Base-by-base conservation (phyloP, 176 grass and related monocot species). In the Guadua angustifolia region DNA sequence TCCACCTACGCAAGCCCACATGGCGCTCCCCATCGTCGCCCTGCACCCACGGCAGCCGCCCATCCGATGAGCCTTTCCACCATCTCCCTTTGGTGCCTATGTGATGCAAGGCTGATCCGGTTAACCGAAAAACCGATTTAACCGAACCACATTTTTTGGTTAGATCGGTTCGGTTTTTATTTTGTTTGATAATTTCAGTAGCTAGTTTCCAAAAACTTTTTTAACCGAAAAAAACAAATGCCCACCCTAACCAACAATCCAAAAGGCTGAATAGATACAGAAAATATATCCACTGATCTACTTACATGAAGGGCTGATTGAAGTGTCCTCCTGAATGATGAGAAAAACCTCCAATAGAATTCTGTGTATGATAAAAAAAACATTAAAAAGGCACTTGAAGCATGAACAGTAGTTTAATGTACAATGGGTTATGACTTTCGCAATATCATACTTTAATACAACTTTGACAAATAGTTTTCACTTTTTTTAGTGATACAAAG, bases 301-400 rank as follows among this genome's bases (percentile, higher is more conserved):
- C 89, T 91, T 75, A 95, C 97, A 99, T 91, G 81, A 99, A 99
- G 49, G 97, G 97, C 53, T 99, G 93, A 81, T 99, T 99, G 72
- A 89, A 88, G 88, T 96, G 97, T 49, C 97, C 97, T 60, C 97
- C 97, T 17, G 91, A 86, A 72, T 96, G 82, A 82, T 96, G 93
- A 26, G 97, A 99, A 92, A 90, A 85, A 70, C 97, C 97, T 94
- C 96, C 97, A 91, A 95, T 94, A 42, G 97, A 99, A 77, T 99
- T 99, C 93, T 99, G 85, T 47, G 22, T 74, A 64, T 76, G 74
- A 80, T 44, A 32, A 60, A 63, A 84, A 80, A 92, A 35, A 79
- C 24, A 83, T 19, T 74, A 42, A 49, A 29, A 29, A 61, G 45
- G 66, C 71, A 71, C 24, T 82, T 45, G 24, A 63, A 63, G 52